Base-by-base conservation (phyloP, 2,329 filamentous ascomycete species). In the Neoarthrinium moseri region DNA sequence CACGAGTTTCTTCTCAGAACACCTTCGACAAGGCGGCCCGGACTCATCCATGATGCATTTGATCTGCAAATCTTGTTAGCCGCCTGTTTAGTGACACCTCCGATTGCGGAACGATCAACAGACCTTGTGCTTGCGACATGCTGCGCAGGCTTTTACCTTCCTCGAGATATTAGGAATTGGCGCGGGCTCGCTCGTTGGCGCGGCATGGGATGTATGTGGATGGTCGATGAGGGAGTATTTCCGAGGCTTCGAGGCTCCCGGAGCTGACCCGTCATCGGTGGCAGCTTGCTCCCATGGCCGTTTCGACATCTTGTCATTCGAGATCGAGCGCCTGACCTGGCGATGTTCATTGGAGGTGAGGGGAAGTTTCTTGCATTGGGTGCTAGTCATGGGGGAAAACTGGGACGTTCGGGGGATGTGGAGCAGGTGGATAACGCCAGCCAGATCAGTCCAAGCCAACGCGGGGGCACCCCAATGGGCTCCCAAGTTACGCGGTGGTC, bases 61-160 rank as follows among this genome's bases (percentile, higher is more conserved):
- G 44, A 71, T 70, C 67, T 70, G 21, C 7, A 13, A n/a, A 1
- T 12, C 11, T 18, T 41, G 15, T 29, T 15, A 41, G 23, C 17
- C 7, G 30, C 39, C 18, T 45, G 15, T 15, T n/a, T n/a, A n/a
- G n/a, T n/a, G n/a, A n/a, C n/a, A n/a, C n/a, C n/a, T n/a, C n/a
- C n/a, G n/a, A n/a, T n/a, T n/a, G n/a, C n/a, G n/a, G n/a, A n/a
- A n/a, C n/a, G n/a, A 12, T n/a, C 11, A 18, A 37, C 49, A 47
- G 29, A 68, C 67, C 59, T 71, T 71, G 47, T 69, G 67, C 45
- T 68, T 70, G 4, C 68, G 56, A 50, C 68, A 71, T 17, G 67
- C 63, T 15, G 68, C 64, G 17, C 68, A 71, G 0, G 68, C 68
- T 35, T 47, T 51, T 10, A 51, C 47, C 18, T 50, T 49, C 24